Evolutionary conservation across 805 yeast species (phyloP).

Genomic region (Pichia gijzeniarum): DNA sequence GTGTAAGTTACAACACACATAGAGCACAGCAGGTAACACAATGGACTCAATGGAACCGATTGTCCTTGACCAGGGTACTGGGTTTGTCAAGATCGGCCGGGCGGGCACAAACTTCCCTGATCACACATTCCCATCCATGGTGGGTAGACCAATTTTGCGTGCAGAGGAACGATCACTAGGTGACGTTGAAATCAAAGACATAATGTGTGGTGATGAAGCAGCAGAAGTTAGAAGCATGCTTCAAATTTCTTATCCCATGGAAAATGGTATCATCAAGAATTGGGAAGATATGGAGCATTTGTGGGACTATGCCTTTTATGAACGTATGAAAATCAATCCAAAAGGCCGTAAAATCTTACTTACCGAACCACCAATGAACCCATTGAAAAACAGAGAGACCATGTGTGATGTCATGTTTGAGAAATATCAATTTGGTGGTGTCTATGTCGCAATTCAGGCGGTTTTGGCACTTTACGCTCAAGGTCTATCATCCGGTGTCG

Average conservation of each 20-base stretch:
- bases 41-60: conserved; percentile 12
- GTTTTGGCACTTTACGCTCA: conserved; percentile 97
- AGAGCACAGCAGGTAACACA: not conserved
- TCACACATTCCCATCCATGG: conserved; percentile 93
- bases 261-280: conserved; percentile 91
- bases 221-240: conserved; percentile 81
- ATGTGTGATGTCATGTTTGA: conserved; percentile 95
- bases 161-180: conserved; percentile 83
- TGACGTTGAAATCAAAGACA: conserved; percentile 77
- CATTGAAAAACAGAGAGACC: conserved; percentile 77
- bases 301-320: conserved; percentile 97
- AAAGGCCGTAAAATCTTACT: conserved; percentile 72
- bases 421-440: conserved; percentile 83
- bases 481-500: conserved; percentile 94
- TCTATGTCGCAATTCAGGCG: conserved; percentile 94
- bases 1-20: not conserved
- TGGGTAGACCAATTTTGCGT: conserved; percentile 93
- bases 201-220: conserved; percentile 98
- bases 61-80: conserved; percentile 99
- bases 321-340: conserved; percentile 74
- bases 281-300: conserved; percentile 99
- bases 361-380: conserved; percentile 99
- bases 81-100: conserved; percentile 94
- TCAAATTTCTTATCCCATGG: conserved; percentile 97
- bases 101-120: conserved; percentile 98